Evolutionary conservation across 495 filamentous ascomycete species (phyloP).

Genomic region (Friedmanniomyces simplex): DNA sequence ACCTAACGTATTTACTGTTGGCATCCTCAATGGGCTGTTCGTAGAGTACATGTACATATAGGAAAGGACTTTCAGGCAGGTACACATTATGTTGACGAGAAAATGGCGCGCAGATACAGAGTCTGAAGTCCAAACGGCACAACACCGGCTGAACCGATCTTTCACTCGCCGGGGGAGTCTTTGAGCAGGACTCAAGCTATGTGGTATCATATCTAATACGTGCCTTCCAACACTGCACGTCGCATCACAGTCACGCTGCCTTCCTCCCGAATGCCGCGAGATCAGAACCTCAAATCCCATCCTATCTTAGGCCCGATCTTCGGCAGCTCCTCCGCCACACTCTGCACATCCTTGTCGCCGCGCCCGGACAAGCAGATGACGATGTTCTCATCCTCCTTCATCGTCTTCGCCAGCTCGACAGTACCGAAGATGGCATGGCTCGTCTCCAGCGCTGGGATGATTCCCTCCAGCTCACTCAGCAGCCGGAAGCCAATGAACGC

Average conservation of each 20-base stretch:
- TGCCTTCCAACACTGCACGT: background rate
- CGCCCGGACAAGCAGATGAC: conserved; percentile 91
- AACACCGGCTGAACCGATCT: no score
- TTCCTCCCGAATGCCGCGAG: background rate
- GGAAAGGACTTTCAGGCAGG: no score
- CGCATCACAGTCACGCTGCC: background rate
- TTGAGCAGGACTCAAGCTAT: background rate
- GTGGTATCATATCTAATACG: background rate
- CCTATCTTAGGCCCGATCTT: conserved; percentile 81
- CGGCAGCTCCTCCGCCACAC: conserved; percentile 88
- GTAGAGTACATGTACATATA: no score
- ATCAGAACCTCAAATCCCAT: conserved; percentile 75
- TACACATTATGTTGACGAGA: no score
- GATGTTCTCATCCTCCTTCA: conserved; percentile 78
- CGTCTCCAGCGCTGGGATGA: conserved; percentile 91
- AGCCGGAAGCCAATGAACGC: conserved; percentile 84
- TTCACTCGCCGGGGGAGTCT: background rate
- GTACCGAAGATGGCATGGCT: conserved; percentile 87
- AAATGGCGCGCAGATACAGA: no score
- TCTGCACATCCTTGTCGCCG: conserved; percentile 98
- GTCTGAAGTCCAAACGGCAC: no score
- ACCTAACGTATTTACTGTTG: no score
- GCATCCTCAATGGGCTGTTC: no score
- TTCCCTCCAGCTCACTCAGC: conserved; percentile 78
- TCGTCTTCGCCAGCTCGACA: conserved; percentile 79